A percentile compares a stretch with the other conserved stretches of the same genome.
phyloP scores from a whole-genome alignment of 805 yeast species.

The Candida nitratophila region DNA sequence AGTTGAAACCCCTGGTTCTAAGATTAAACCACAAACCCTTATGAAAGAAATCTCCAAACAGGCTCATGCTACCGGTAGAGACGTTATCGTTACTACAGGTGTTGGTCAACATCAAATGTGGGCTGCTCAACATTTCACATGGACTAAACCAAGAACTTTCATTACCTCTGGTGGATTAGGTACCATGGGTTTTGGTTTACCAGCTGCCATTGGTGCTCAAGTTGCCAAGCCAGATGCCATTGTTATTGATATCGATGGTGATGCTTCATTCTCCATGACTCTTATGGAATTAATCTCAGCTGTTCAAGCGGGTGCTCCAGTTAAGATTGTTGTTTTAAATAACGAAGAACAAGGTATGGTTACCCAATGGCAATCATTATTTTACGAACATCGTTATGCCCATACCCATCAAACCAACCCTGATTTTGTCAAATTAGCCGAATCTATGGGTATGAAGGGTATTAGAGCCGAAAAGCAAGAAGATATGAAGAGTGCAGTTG shows the following conservation, averaged over 20 bases:
- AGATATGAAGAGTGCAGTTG: constrained; percentile 51
- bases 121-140: constrained; percentile 97
- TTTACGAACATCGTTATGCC: constrained; percentile 95
- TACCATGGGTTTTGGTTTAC: constrained; percentile 97
- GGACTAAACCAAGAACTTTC: constrained; percentile 89
- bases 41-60: constrained; percentile 71
- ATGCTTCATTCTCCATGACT: constrained; percentile 98
- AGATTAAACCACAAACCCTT: constrained; percentile 90
- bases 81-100: constrained; percentile 91
- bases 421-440: constrained; percentile 86
- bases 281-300: constrained; percentile 89
- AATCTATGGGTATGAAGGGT: constrained; percentile 88
- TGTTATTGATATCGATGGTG: constrained; percentile 97
- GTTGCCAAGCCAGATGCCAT: constrained; percentile 90
- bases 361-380: constrained; percentile 97
- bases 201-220: constrained; percentile 98
- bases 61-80: constrained; percentile 54
- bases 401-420: constrained; percentile 97
- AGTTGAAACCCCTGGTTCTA: constrained; percentile 70
- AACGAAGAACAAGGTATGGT: constrained; percentile 99
- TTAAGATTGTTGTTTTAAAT: constrained; percentile 82
- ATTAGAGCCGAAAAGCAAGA: constrained; percentile 64
- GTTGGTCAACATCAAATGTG: constrained; percentile 99
- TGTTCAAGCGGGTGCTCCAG: constrained; percentile 87
- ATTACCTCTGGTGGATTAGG: constrained; percentile 99